Evolutionary conservation across 108 stramenopile genomes (phyloP), one percentile per base, ranked within the genome.

Genomic region (Conticribra guillardii): DNA sequence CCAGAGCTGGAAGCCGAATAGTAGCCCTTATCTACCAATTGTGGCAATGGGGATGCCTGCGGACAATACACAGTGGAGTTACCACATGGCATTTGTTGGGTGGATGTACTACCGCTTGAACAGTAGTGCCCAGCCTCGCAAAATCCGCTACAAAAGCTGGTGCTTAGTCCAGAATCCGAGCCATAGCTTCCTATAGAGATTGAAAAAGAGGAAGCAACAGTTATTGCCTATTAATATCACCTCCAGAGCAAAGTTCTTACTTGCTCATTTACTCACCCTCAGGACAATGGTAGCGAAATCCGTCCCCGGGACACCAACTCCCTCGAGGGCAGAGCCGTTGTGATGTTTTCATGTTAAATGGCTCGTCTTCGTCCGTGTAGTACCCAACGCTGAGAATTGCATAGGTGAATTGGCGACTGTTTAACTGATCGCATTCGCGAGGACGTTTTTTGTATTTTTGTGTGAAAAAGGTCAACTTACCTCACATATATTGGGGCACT

Each of bases 311-410:
- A 48, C 76, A 77, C 21, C 37, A 77, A 23, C 26, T 69, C 0
- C 76, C 76, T 19, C 59, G 61, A 0, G 76, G 76, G 34, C 76
- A 77, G 1, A 77, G 46, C 14, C 63, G 53, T 51, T 77, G 76
- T 1, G 69, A 51, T 4, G 68, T 64, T 41, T 69, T 77, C 1
- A 28, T 45, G 23, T 63, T 47, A 32, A 9, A 2, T 45, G 69
- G 56, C 26, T 70, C 69, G 7, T 59, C 58, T 58, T 78, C 76
- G 28, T 71, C 58, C 2, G 64, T 54, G 28, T 71, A 78, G 34
- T 65, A 78, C 15, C 69, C 69, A 32, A 49, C 41, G 30, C 76
- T 72, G 19, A 46, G 18, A 22, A 24, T 61, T n/a, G n/a, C n/a
- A n/a, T n/a, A n/a, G n/a, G n/a, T n/a, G n/a, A n/a, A n/a, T n/a